These are phyloP conservation scores for Alternaria triticina DNA, from an alignment of 2,329 filamentous ascomycete genomes.

Conservation along the genomic window DNA sequence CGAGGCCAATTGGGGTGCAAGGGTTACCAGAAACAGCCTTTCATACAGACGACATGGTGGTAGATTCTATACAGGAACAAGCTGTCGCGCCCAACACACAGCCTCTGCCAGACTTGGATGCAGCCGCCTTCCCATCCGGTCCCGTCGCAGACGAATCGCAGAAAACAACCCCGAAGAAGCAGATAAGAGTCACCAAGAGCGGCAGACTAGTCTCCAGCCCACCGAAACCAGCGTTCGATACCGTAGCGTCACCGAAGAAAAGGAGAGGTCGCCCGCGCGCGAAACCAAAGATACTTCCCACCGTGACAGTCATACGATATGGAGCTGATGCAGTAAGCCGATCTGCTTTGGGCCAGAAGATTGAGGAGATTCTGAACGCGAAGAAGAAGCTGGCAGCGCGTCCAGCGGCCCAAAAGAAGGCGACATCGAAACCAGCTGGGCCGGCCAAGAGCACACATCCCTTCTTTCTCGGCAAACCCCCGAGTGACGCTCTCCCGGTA, in stretches of 20 bases:
- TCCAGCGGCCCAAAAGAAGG: slow-evolving; percentile 27
- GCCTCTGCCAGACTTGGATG: background rate
- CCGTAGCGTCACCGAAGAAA: slow-evolving; percentile 55
- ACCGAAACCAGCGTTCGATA: slow-evolving; percentile 31
- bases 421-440: slow-evolving; percentile 35
- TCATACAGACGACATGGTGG: background rate
- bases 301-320: slow-evolving; percentile 66
- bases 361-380: slow-evolving; percentile 66
- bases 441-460: slow-evolving; percentile 65
- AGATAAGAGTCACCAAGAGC: slow-evolving; percentile 50
- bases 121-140: background rate
- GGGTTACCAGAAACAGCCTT: background rate
- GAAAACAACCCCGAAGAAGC: slow-evolving; percentile 38
- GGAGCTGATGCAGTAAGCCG: slow-evolving; percentile 57
- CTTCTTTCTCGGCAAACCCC: slow-evolving; percentile 69
- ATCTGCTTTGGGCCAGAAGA: slow-evolving; percentile 62
- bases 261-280: slow-evolving; percentile 27
- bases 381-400: slow-evolving; percentile 24
- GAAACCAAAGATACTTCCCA: slow-evolving; percentile 38
- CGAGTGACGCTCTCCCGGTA: slow-evolving; percentile 26
- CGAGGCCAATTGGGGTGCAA: background rate
- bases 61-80: background rate
- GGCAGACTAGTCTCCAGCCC: slow-evolving; percentile 55
- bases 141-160: background rate
- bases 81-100: background rate